Base-by-base conservation (phyloP, 306 rosid species). In the Glycyrrhiza uralensis region DNA sequence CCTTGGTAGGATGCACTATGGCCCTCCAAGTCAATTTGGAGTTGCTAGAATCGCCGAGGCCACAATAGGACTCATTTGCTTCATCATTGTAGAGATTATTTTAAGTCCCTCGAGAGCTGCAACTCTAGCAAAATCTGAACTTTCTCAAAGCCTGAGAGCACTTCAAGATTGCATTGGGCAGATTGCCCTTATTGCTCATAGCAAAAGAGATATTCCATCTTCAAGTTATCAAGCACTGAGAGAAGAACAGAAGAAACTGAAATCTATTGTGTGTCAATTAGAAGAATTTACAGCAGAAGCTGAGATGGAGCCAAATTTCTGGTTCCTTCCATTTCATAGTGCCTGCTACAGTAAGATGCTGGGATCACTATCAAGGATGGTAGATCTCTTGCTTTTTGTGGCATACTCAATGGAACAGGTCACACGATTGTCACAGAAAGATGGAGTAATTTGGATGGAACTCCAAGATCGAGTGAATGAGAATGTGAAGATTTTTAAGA, bases 291-390 rank as follows among this genome's bases (percentile, higher is more conserved):
- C 79, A 46, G 29, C 18, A 47, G 96, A 87, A 79, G 94, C 98
- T 11, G 76, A 83, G 63, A 9, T 72, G 68, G 97, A 91, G 75
- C 97, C 98, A 38, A 85, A 66, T 75, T 91, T 91, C 79, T 91
- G 96, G 91, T 91, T 91, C 83, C 26, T 81, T 49, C 92, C 97
- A 66, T 87, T 91, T 24, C 75, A 83, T 19, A 71, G 80, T 66
- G 67, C 66, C 18, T 70, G 86, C 75, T 89, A 93, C 23, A 59
- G 22, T 19, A 86, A 75, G 76, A 79, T 89, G 35, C 52, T 86
- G 32, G 77, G 71, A 55, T 91, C 96, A 13, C 71, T 89, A 7
- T 85, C 76, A 26, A 86, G 72, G 81, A 76, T 77, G 75, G 71
- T 15, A 8, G 84, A 85, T 81, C 88, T 82, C 75, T 69, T 82